phyloP scores from a whole-genome alignment of 768 basidiomycete genomes.

The Pleurotus citrinopileatus region DNA sequence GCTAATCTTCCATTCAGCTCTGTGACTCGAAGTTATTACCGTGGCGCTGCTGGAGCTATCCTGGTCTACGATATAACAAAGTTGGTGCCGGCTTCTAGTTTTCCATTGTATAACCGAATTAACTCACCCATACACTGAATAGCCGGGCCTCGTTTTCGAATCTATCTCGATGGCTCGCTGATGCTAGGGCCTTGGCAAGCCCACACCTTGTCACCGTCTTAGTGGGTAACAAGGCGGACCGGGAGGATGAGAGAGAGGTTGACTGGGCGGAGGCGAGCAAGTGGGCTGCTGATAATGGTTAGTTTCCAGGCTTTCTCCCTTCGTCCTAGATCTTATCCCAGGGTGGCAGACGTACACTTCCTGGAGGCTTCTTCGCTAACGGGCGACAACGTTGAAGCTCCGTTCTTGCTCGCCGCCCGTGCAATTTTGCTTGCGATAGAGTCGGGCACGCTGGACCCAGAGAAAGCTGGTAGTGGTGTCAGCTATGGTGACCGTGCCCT shows the following conservation, averaged over 20 bases:
- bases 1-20: constrained; percentile 45
- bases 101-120: constrained; percentile 9
- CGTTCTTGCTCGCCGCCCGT: constrained; percentile 84
- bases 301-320: constrained; percentile 16
- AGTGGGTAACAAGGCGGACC: constrained; percentile 94
- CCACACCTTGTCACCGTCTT: constrained; percentile 87
- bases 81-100: constrained; percentile 33
- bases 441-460: constrained; percentile 87
- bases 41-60: constrained; percentile 89
- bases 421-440: constrained; percentile 90
- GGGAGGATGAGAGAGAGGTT: constrained; percentile 92
- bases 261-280: constrained; percentile 93
- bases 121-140: constrained; percentile 15
- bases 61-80: constrained; percentile 94
- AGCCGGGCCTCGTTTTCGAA: constrained; percentile 88
- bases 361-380: constrained; percentile 90
- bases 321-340: constrained; percentile 8
- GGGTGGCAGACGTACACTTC: constrained; percentile 76
- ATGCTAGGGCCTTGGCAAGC: constrained; percentile 90
- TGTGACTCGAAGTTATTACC: constrained; percentile 93
- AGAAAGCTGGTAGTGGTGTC: constrained; percentile 92
- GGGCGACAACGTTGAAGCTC: constrained; percentile 92
- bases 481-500: constrained; percentile 95
- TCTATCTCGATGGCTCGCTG: constrained; percentile 86
- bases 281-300: constrained; percentile 97